Evolutionary conservation across 192 early-diverging fungal genomes (phyloP).

Genomic region (Entomortierella lignicola): DNA sequence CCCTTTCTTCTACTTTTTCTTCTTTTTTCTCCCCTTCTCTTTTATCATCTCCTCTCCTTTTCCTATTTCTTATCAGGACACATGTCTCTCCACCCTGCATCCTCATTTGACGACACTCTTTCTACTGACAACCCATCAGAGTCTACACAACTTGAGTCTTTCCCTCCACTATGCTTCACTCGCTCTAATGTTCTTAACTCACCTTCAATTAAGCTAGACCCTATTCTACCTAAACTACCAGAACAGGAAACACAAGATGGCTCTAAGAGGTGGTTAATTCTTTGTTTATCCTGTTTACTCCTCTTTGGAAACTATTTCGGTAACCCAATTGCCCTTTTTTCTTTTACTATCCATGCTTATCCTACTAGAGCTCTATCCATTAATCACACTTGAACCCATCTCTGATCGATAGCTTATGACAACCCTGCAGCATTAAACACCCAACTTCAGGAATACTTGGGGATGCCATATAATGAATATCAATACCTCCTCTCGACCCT

Average conservation of each 20-base stretch:
- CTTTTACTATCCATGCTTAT: no score
- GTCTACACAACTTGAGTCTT: conserved; percentile 29
- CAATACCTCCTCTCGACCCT: conserved; percentile 59
- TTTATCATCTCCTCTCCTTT: not conserved
- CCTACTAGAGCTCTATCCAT: no score
- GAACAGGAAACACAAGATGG: not conserved
- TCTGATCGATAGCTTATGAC: conserved; percentile 40
- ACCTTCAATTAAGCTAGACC: conserved; percentile 20
- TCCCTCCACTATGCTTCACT: conserved; percentile 27
- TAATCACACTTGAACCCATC: not conserved
- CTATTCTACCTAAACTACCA: not conserved
- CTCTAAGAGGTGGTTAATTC: conserved; percentile 45
- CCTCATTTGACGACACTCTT: conserved; percentile 1
- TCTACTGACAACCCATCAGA: not conserved
- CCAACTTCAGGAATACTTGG: conserved; percentile 55
- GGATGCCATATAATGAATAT: conserved; percentile 51
- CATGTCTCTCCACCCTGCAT: not conserved
- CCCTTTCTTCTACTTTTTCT: not conserved
- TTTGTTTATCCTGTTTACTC: conserved; percentile 51
- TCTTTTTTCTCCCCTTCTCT: not conserved
- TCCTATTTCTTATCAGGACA: not conserved
- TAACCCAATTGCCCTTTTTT: conserved; percentile 4
- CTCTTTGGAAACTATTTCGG: conserved; percentile 62
- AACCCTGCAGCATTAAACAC: conserved; percentile 51
- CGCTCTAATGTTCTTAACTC: conserved; percentile 30